These are phyloP conservation scores for Verbena officinalis DNA, from an alignment of 257 asterid species.

Conservation along the genomic window DNA sequence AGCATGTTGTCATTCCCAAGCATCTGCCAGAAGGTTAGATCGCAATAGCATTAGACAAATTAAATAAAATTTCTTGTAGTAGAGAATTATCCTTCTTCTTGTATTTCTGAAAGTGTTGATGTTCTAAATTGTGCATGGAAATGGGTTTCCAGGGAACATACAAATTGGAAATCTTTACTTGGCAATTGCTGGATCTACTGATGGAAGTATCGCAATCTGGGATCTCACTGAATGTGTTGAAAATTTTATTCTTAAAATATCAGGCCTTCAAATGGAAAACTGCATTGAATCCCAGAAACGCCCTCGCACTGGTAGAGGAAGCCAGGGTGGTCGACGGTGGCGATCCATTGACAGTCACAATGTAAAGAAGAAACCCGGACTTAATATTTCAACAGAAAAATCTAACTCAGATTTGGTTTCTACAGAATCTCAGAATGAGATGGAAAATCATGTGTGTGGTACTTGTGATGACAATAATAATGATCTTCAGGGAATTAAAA, in stretches of 20 bases:
- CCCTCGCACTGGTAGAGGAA: conserved; percentile 97
- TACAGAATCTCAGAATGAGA: conserved; percentile 32
- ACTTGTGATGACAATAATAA: conserved; percentile 38
- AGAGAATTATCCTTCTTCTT: background rate
- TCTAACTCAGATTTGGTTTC: conserved; percentile 30
- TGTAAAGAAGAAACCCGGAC: conserved; percentile 44
- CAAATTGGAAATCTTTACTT: conserved; percentile 54
- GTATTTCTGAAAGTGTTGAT: conserved; percentile 8
- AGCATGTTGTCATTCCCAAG: conserved; percentile 68
- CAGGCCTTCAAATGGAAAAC: conserved; percentile 57
- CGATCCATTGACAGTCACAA: conserved; percentile 49
- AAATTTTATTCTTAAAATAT: conserved; percentile 63
- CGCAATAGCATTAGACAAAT: conserved; percentile 5
- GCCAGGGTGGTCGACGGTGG: conserved; percentile 97
- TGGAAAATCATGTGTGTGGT: conserved; percentile 38
- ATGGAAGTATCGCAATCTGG: conserved; percentile 92
- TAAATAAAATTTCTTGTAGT: background rate
- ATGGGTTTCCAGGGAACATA: conserved; percentile 43
- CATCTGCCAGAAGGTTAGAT: conserved; percentile 58
- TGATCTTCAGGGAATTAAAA: conserved; percentile 38
- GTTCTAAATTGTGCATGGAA: conserved; percentile 23
- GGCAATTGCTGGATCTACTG: conserved; percentile 84
- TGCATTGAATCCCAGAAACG: conserved; percentile 70
- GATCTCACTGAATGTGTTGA: conserved; percentile 77
- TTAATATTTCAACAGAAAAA: conserved; percentile 32